Conservation (phyloP, 768 basidiomycete species). For the Rhodosporidiobolus odoratus region DNA sequence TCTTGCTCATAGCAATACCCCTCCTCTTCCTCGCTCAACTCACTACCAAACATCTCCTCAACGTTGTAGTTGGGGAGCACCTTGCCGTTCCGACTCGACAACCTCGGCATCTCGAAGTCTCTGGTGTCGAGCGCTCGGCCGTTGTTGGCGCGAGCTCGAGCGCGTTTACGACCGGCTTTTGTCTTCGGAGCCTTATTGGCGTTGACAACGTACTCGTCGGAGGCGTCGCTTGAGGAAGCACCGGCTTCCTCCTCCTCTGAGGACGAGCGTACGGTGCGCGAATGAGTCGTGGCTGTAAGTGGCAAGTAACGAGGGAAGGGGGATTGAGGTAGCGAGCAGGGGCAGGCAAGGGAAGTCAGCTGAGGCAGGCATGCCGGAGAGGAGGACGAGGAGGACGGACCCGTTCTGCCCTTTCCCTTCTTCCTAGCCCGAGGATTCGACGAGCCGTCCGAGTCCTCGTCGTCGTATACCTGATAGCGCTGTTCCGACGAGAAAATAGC, state of each 20-base stretch:
- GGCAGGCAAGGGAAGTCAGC: no score
- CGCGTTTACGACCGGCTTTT: slow-evolving; percentile 46
- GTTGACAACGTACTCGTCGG: slow-evolving; percentile 40
- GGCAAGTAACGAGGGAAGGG: not conserved
- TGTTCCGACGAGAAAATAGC: not conserved
- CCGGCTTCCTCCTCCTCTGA: slow-evolving; percentile 17
- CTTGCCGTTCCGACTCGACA: slow-evolving; percentile 35
- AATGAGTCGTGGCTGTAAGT: not conserved
- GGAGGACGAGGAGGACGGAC: no score
- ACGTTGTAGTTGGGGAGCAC: slow-evolving; percentile 43
- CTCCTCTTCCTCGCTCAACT: slow-evolving; percentile 41
- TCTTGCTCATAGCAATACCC: slow-evolving; percentile 11
- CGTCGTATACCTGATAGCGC: slow-evolving; percentile 19
- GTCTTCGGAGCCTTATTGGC: slow-evolving; percentile 34
- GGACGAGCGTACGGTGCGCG: not conserved
- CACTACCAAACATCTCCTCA: slow-evolving; percentile 32
- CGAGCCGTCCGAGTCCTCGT: slow-evolving; percentile 27
- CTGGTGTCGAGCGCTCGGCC: no score
- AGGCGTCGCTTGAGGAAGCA: slow-evolving; percentile 20
- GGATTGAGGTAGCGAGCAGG: not conserved
- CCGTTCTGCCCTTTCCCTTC: slow-evolving; percentile 28
- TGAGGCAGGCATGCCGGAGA: no score
- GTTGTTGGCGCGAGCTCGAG: not conserved
- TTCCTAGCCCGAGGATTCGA: not conserved
- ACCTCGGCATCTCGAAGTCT: slow-evolving; percentile 35